These are phyloP conservation scores for Pseudisothecium myosuroides DNA, from an alignment of 225 moss, liverwort and hornwort species.

Conservation along the genomic window DNA sequence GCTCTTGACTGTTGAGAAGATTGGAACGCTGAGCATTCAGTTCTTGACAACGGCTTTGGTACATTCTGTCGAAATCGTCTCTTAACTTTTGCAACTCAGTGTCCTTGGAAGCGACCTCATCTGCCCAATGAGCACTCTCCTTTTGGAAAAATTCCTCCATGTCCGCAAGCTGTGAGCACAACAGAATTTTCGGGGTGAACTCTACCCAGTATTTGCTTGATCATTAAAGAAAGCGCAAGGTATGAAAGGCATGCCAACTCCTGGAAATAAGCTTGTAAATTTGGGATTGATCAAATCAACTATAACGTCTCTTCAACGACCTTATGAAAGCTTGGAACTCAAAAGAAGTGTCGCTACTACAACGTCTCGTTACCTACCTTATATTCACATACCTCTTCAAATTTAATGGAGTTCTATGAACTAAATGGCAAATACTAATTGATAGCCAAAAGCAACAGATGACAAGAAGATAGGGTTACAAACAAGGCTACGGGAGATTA, in stretches of 20 bases:
- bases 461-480: neutral
- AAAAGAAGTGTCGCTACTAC: neutral
- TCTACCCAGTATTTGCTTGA: neutral
- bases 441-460: neutral
- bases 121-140: conserved; percentile 45
- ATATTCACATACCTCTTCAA: neutral
- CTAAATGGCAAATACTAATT: neutral
- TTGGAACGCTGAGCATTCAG: conserved; percentile 53
- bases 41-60: conserved; percentile 51
- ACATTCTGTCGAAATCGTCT: conserved; percentile 56
- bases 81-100: conserved; percentile 50
- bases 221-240: neutral
- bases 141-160: conserved; percentile 52
- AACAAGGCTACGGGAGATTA: neutral
- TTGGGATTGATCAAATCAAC: neutral
- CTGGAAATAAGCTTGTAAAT: neutral
- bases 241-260: neutral
- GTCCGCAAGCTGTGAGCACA: conserved; percentile 35
- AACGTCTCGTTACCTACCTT: neutral
- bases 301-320: neutral
- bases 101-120: conserved; percentile 50
- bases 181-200: neutral
- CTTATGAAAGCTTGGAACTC: neutral
- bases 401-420: neutral
- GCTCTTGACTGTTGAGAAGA: conserved; percentile 47